phyloP scores from a whole-genome alignment of 75 land plant genomes.

The Azolla pinnata region DNA sequence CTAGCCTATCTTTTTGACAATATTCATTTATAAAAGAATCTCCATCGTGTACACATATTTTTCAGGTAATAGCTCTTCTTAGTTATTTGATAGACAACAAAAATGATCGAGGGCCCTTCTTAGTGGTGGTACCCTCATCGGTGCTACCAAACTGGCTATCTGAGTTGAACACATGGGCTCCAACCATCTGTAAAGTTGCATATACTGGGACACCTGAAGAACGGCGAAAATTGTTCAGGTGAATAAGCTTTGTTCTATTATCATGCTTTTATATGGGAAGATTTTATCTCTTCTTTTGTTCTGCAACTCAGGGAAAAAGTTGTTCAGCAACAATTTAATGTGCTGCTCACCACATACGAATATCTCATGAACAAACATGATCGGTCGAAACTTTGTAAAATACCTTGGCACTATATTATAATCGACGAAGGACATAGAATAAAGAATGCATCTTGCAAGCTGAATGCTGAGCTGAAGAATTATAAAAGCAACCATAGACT shows the following conservation, averaged over 20 bases:
- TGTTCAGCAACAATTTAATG: slow-evolving; percentile 87
- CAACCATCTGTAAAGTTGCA: slow-evolving; percentile 61
- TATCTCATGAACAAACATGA: slow-evolving; percentile 99
- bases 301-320: slow-evolving; percentile 58
- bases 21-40: too few species aligned
- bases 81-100: slow-evolving; percentile 92
- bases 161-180: slow-evolving; percentile 93
- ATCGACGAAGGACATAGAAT: slow-evolving; percentile 99
- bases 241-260: slow-evolving; percentile 8
- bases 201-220: slow-evolving; percentile 95
- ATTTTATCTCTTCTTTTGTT: neutral
- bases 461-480: slow-evolving; percentile 91
- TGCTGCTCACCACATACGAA: slow-evolving; percentile 95
- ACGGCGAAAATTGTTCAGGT: slow-evolving; percentile 85
- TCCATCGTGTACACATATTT: too few species aligned
- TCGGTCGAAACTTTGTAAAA: slow-evolving; percentile 82
- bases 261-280: neutral
- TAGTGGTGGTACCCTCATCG: slow-evolving; percentile 99
- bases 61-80: slow-evolving; percentile 83
- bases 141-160: slow-evolving; percentile 92
- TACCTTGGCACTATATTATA: slow-evolving; percentile 92
- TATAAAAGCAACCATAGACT: slow-evolving; percentile 85
- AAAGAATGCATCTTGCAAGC: slow-evolving; percentile 97
- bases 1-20: neutral
- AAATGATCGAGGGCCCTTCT: slow-evolving; percentile 92